These are phyloP conservation scores for Blastomyces silverae DNA, from an alignment of 2,329 filamentous ascomycete genomes.

Conservation along the genomic window DNA sequence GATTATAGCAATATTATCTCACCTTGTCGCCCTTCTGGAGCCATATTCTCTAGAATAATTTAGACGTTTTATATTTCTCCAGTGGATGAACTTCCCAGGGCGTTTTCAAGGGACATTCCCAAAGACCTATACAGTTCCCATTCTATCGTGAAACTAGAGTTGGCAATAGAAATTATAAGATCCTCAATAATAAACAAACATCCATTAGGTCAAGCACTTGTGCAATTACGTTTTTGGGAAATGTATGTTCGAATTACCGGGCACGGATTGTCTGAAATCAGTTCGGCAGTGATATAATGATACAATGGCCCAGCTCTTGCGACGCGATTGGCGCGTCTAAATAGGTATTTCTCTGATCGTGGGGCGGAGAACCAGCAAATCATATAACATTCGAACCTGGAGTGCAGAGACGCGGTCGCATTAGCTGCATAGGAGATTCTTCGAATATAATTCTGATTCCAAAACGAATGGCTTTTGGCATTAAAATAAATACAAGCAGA, in stretches of 20 bases:
- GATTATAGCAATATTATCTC: background rate
- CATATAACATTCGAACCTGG: too few relatives aligned
- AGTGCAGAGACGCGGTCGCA: background rate
- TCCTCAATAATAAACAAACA: background rate
- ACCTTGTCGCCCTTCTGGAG: background rate
- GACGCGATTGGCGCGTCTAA: conserved; percentile 5
- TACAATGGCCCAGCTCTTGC: background rate
- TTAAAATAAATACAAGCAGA: too few relatives aligned
- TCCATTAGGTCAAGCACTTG: background rate
- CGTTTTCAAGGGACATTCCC: background rate
- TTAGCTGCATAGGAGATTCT: background rate
- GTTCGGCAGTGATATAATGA: background rate
- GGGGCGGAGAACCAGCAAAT: background rate
- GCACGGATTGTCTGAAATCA: background rate
- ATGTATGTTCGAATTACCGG: background rate
- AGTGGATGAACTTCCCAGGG: background rate
- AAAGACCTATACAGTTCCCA: background rate
- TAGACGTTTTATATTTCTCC: background rate
- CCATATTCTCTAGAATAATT: background rate
- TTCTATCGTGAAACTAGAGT: background rate
- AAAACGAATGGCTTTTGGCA: background rate
- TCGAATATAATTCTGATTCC: background rate
- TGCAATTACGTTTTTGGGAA: background rate
- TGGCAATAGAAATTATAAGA: background rate
- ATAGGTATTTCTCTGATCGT: background rate